Evolutionary conservation across 176 grass and related monocot species (phyloP).

Genomic region (Ampelocalamus luodianensis): DNA sequence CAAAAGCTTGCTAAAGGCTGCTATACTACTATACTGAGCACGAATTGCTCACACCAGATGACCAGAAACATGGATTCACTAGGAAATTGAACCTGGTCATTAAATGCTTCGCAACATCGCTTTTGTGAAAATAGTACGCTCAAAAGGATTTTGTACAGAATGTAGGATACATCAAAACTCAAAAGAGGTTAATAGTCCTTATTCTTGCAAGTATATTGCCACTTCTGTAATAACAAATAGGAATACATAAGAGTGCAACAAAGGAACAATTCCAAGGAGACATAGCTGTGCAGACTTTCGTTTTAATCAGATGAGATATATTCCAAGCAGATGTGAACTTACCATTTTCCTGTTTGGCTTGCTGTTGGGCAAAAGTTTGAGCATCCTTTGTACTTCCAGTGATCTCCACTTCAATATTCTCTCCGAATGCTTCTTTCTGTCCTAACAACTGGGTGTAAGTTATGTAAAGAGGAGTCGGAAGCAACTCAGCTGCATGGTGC

Average conservation of each 20-base stretch:
- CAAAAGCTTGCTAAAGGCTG: constrained; percentile 18
- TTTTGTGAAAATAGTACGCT: neutral
- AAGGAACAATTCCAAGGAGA: constrained; percentile 11
- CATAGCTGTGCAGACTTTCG: neutral
- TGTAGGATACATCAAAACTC: neutral
- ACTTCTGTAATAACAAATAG: constrained; percentile 12
- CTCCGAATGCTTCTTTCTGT: constrained; percentile 97
- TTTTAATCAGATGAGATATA: constrained; percentile 6
- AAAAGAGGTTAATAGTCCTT: neutral
- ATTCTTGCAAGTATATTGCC: constrained; percentile 9
- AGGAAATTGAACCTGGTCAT: neutral
- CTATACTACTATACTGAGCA: neutral
- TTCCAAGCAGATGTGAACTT: constrained; percentile 36
- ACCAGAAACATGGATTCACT: constrained; percentile 1
- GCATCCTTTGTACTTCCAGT: constrained; percentile 89
- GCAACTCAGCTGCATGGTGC: constrained; percentile 79
- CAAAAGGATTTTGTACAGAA: constrained; percentile 5
- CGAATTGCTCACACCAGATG: neutral
- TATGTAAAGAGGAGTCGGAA: constrained; percentile 87
- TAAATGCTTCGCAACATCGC: neutral
- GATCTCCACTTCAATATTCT: constrained; percentile 94
- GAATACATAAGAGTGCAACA: neutral
- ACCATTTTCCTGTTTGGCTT: constrained; percentile 78
- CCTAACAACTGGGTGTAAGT: constrained; percentile 81
- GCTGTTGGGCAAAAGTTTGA: constrained; percentile 74